Conservation (phyloP, 495 filamentous ascomycete genomes). For the Penicillium riverlandense region DNA sequence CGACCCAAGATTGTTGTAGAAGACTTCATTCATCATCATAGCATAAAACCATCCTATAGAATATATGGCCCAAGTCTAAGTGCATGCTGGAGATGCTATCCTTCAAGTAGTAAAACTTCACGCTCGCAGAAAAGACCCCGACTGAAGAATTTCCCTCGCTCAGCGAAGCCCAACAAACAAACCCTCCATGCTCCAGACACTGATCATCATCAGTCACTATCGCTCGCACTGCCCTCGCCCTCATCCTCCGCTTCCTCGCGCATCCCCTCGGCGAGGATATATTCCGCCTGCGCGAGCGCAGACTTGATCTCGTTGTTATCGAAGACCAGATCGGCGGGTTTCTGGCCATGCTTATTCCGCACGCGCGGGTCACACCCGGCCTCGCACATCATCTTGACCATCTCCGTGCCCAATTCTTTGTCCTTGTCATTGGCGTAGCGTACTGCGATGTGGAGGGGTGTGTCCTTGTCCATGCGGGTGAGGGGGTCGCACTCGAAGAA, state of each 20-base stretch:
- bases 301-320: conserved; percentile 60
- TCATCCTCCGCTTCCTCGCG: conserved; percentile 24
- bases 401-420: conserved; percentile 53
- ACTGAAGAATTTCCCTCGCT: too few relatives aligned
- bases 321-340: conserved; percentile 33
- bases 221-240: conserved; percentile 30
- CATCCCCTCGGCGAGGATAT: conserved; percentile 44
- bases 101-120: not conserved
- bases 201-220: conserved; percentile 26
- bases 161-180: not conserved
- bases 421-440: conserved; percentile 71
- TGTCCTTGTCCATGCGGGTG: conserved; percentile 75
- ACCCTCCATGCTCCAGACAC: not conserved
- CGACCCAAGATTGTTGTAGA: too few relatives aligned
- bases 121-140: not conserved
- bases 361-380: conserved; percentile 72
- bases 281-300: conserved; percentile 72
- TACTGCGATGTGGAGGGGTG: conserved; percentile 83
- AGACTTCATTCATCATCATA: conserved; percentile 6
- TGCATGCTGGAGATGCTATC: not conserved
- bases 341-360: conserved; percentile 40
- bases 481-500: conserved; percentile 90
- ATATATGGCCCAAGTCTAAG: not conserved
- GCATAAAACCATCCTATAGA: not conserved
- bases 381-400: conserved; percentile 88